Percentiles rank a stretch among this genome's conserved stretches.
These are phyloP conservation scores for Yarrowia phangngaensis DNA, from an alignment of 805 yeast species.

Conservation along the genomic window DNA sequence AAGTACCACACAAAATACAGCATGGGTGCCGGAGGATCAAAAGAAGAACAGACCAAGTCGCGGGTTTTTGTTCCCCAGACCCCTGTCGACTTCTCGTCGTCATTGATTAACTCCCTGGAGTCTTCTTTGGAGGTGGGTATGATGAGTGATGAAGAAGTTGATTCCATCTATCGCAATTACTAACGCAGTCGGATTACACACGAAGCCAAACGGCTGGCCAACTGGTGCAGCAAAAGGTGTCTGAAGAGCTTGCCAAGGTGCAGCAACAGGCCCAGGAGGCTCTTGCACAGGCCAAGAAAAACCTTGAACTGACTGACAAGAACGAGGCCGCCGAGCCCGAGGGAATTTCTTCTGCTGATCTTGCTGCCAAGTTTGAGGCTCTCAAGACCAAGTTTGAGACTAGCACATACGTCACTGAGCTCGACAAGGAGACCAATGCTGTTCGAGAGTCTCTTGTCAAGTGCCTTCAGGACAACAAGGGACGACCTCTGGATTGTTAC, in stretches of 20 bases:
- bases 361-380: conserved; percentile 35
- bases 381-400: conserved; percentile 36
- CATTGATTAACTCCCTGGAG: conserved; percentile 38
- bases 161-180: background rate
- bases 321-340: conserved; percentile 30
- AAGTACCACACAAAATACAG: conserved; percentile 4
- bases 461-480: conserved; percentile 37
- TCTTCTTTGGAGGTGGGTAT: conserved; percentile 34
- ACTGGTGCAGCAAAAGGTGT: conserved; percentile 39
- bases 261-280: conserved; percentile 36
- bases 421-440: conserved; percentile 34
- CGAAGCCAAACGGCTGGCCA: conserved; percentile 38
- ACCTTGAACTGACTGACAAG: conserved; percentile 26
- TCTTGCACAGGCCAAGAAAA: conserved; percentile 31
- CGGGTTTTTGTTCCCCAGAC: conserved; percentile 39
- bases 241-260: conserved; percentile 37
- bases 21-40: conserved; percentile 37
- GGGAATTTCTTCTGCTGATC: conserved; percentile 30
- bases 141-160: background rate
- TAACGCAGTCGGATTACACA: conserved; percentile 38
- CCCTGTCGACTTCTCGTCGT: conserved; percentile 38
- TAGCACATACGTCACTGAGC: conserved; percentile 37
- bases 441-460: conserved; percentile 36
- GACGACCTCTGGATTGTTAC: conserved; percentile 38
- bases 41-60: conserved; percentile 29